Evolutionary conservation across 2,329 filamentous ascomycete genomes (phyloP).

Genomic region (Fusarium compactum): DNA sequence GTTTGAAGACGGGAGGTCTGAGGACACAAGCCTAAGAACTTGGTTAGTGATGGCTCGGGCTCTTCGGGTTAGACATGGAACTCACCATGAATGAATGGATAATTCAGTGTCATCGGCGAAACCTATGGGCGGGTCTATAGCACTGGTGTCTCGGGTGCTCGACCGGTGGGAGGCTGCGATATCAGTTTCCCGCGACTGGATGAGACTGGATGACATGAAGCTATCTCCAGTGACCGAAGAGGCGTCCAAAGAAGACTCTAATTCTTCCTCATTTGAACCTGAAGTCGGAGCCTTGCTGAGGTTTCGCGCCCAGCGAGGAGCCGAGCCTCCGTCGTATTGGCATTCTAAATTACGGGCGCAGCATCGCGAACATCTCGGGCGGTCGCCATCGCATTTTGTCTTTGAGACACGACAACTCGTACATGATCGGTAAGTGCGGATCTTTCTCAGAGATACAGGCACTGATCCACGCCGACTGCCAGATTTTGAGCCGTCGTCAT

Average conservation of each 20-base stretch:
- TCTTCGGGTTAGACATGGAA: not conserved
- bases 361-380: constrained; percentile 55
- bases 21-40: constrained; percentile 50
- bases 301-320: constrained; percentile 54
- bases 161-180: constrained; percentile 35
- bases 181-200: constrained; percentile 45
- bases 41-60: constrained; percentile 10
- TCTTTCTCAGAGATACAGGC: constrained; percentile 53
- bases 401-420: constrained; percentile 56
- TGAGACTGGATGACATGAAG: constrained; percentile 42
- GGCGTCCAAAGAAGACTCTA: constrained; percentile 33
- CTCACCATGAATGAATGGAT: constrained; percentile 46
- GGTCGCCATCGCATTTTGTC: constrained; percentile 58
- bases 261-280: constrained; percentile 42
- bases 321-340: constrained; percentile 55
- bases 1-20: constrained; percentile 50
- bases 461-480: constrained; percentile 41
- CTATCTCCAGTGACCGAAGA: constrained; percentile 36
- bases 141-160: constrained; percentile 39
- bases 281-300: constrained; percentile 46
- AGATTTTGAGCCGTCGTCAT: constrained; percentile 50
- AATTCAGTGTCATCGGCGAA: constrained; percentile 46
- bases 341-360: constrained; percentile 52
- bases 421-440: constrained; percentile 57
- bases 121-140: constrained; percentile 38